These are phyloP conservation scores for Zygosaccharomyces sapae DNA, from an alignment of 1,139 yeast genomes.

Conservation along the genomic window DNA sequence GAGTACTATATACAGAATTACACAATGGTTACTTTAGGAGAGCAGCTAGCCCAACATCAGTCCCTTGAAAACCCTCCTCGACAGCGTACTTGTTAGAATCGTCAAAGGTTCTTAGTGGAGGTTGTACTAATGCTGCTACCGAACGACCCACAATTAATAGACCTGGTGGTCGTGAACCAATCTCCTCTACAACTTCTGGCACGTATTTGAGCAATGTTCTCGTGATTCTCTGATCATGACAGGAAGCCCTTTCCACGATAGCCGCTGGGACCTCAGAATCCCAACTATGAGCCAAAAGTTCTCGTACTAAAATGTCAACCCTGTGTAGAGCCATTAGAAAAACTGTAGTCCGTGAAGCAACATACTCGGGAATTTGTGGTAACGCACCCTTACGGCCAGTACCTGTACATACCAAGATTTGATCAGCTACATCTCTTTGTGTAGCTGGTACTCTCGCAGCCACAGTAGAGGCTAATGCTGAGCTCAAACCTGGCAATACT, in stretches of 20 bases:
- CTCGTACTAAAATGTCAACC: conserved; percentile 61
- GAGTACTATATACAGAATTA: too few species aligned
- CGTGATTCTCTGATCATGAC: conserved; percentile 87
- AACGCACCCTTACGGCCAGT: conserved; percentile 85
- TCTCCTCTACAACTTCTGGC: conserved; percentile 68
- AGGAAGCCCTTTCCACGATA: conserved; percentile 84
- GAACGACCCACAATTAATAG: conserved; percentile 77
- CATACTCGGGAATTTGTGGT: conserved; percentile 75
- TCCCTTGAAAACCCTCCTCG: conserved; percentile 54
- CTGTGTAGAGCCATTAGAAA: conserved; percentile 91
- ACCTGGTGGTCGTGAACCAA: conserved; percentile 94
- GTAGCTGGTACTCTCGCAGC: conserved; percentile 84
- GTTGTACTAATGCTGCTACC: conserved; percentile 52
- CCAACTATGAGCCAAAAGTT: conserved; percentile 61
- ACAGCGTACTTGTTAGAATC: conserved; percentile 36
- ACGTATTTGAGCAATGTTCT: conserved; percentile 66
- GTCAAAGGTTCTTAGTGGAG: conserved; percentile 30
- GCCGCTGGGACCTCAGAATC: conserved; percentile 71
- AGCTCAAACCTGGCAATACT: conserved; percentile 85
- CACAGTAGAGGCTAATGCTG: conserved; percentile 89
- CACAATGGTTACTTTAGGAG: conserved; percentile 3
- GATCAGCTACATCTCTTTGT: conserved; percentile 89
- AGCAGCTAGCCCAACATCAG: conserved; percentile 12
- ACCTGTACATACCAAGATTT: conserved; percentile 89
- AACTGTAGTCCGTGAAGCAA: conserved; percentile 69